These are phyloP conservation scores for Hypholoma fasciculare DNA, from an alignment of 768 basidiomycete genomes.

Conservation along the genomic window DNA sequence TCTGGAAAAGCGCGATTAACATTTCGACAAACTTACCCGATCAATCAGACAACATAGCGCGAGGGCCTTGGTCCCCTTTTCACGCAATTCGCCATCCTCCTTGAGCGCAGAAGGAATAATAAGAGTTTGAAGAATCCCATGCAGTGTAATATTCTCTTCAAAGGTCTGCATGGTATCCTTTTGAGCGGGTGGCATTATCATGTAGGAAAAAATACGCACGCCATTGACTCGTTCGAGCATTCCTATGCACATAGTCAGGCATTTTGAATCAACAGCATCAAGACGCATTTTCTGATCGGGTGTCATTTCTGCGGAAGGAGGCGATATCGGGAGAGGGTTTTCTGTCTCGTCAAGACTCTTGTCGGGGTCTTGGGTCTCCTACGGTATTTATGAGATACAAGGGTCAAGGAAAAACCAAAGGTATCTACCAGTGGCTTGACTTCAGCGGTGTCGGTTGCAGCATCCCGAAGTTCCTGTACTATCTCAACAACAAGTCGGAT, in stretches of 20 bases:
- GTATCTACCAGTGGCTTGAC: slow-evolving; percentile 15
- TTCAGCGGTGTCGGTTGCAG: slow-evolving; percentile 39
- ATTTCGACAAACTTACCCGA: slow-evolving; percentile 37
- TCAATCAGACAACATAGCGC: slow-evolving; percentile 80
- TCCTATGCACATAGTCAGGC: slow-evolving; percentile 74
- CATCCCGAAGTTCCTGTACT: slow-evolving; percentile 75
- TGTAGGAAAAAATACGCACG: slow-evolving; percentile 43
- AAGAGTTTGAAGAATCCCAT: slow-evolving; percentile 72
- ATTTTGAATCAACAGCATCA: slow-evolving; percentile 71
- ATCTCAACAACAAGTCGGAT: slow-evolving; percentile 89
- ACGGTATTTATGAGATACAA: neutral
- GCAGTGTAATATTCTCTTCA: slow-evolving; percentile 69
- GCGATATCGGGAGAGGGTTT: slow-evolving; percentile 18
- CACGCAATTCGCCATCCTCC: slow-evolving; percentile 65
- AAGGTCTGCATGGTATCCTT: slow-evolving; percentile 44
- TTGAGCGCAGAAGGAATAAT: slow-evolving; percentile 85
- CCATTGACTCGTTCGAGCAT: slow-evolving; percentile 87
- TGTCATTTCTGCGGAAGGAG: slow-evolving; percentile 40
- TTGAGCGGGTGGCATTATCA: neutral
- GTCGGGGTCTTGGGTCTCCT: slow-evolving; percentile 20
- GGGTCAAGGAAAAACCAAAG: neutral
- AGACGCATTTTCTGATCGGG: slow-evolving; percentile 58
- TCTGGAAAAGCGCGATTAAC: too few relatives aligned
- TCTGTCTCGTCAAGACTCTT: slow-evolving; percentile 29
- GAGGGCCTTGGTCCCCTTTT: slow-evolving; percentile 67